Evolutionary conservation across 139 green algal genomes (phyloP).

Genomic region (Chlorella sorokiniana): DNA sequence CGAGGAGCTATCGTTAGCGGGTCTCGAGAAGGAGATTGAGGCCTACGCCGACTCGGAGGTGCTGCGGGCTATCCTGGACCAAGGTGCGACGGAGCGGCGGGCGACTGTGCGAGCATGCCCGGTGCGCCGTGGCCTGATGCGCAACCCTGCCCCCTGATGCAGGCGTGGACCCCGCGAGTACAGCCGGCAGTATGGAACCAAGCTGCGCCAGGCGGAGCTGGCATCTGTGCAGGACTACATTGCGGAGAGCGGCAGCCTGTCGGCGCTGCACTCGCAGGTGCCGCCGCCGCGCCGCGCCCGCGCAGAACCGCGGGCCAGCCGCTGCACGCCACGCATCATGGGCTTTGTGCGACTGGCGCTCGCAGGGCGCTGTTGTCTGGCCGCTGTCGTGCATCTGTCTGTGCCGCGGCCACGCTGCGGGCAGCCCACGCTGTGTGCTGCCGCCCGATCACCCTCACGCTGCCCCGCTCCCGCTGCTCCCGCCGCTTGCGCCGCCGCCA

Average conservation of each 20-base stretch:
- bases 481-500: conserved; percentile 27
- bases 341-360: neutral
- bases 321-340: no score
- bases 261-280: conserved; percentile 85
- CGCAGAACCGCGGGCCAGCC: no score
- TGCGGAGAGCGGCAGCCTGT: conserved; percentile 87
- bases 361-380: no score
- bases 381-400: neutral
- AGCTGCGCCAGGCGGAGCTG: conserved; percentile 84
- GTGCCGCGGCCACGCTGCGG: neutral
- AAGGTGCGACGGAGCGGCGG: conserved; percentile 20
- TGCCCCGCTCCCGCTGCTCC: neutral
- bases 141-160: neutral
- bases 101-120: neutral
- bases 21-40: conserved; percentile 77
- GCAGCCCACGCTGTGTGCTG: neutral
- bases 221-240: conserved; percentile 97
- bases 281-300: no score
- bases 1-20: conserved; percentile 40
- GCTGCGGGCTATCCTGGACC: conserved; percentile 82
- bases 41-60: conserved; percentile 77
- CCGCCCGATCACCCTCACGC: no score
- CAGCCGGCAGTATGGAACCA: conserved; percentile 79
- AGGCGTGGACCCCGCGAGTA: conserved; percentile 75
- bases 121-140: neutral